Percentiles rank a stretch among this genome's conserved stretches.
Evolutionary conservation across 176 grass and related monocot species (phyloP).

Genomic region (Oryza officinalis): DNA sequence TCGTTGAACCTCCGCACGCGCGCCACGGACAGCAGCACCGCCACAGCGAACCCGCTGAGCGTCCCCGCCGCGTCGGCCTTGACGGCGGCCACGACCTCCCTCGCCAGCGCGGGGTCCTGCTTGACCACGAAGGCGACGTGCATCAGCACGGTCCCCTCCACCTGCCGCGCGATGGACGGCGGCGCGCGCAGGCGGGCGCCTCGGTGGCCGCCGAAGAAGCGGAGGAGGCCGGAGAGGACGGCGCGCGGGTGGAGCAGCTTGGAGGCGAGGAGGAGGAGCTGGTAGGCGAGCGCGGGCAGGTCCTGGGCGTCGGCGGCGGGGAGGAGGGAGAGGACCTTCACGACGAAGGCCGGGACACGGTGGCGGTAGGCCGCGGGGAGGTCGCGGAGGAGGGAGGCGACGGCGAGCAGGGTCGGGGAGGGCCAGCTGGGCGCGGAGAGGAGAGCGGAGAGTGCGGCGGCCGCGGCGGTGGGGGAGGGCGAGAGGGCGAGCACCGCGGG

Average conservation of each 20-base stretch:
- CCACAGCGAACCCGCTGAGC: slow-evolving; percentile 68
- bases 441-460: slow-evolving; percentile 26
- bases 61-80: slow-evolving; percentile 52
- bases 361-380: slow-evolving; percentile 40
- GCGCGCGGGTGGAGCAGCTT: slow-evolving; percentile 54
- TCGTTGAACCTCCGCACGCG: slow-evolving; percentile 70
- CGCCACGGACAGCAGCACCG: slow-evolving; percentile 74
- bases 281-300: slow-evolving; percentile 68
- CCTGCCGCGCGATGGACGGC: slow-evolving; percentile 67
- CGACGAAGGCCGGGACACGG: slow-evolving; percentile 46
- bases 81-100: slow-evolving; percentile 62
- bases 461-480: slow-evolving; percentile 3
- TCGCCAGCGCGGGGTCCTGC: slow-evolving; percentile 79
- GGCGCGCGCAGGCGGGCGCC: slow-evolving; percentile 44
- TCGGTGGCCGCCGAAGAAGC: slow-evolving; percentile 54
- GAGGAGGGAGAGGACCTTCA: slow-evolving; percentile 55
- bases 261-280: slow-evolving; percentile 83
- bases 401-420: slow-evolving; percentile 37
- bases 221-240: slow-evolving; percentile 63
- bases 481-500: slow-evolving; percentile 37
- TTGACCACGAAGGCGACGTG: slow-evolving; percentile 85
- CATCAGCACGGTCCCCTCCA: slow-evolving; percentile 83
- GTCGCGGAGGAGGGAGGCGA: slow-evolving; percentile 44
- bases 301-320: slow-evolving; percentile 64
- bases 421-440: slow-evolving; percentile 21